phyloP scores from a whole-genome alignment of 352 stramenopile genomes.

The Thraustochytrium sp. region DNA sequence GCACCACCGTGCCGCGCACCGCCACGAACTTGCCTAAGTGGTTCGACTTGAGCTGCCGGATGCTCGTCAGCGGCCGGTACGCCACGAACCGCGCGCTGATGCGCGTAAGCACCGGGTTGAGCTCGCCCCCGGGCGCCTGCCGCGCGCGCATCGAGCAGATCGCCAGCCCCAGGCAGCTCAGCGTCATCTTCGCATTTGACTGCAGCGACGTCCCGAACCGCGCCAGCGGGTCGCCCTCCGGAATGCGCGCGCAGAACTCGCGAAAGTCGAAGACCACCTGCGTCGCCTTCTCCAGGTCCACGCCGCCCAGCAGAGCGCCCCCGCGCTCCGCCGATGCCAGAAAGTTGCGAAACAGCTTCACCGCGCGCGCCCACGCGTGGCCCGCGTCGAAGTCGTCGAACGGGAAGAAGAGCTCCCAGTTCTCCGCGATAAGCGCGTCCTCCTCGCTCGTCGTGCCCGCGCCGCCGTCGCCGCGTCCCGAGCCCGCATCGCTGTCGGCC shows the following conservation, averaged over 20 bases:
- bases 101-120: neutral
- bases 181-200: conserved; percentile 5
- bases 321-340: neutral
- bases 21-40: conserved; percentile 70
- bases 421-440: neutral
- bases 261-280: conserved; percentile 36
- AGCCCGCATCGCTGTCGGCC: too few species aligned
- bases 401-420: conserved; percentile 37
- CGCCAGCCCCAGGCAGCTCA: conserved; percentile 30
- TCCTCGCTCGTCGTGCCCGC: neutral
- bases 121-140: neutral
- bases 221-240: neutral
- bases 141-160: conserved; percentile 7
- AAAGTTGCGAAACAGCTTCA: conserved; percentile 29
- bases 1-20: conserved; percentile 61
- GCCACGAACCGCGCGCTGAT: conserved; percentile 56
- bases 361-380: neutral
- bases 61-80: conserved; percentile 61
- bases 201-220: neutral
- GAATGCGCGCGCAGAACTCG: neutral
- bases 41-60: conserved; percentile 66
- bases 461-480: too few species aligned
- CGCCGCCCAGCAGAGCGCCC: neutral
- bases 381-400: conserved; percentile 35
- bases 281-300: conserved; percentile 33